These are phyloP conservation scores for Trichaptum fuscoviolaceum DNA, from an alignment of 768 basidiomycete genomes.

Conservation along the genomic window DNA sequence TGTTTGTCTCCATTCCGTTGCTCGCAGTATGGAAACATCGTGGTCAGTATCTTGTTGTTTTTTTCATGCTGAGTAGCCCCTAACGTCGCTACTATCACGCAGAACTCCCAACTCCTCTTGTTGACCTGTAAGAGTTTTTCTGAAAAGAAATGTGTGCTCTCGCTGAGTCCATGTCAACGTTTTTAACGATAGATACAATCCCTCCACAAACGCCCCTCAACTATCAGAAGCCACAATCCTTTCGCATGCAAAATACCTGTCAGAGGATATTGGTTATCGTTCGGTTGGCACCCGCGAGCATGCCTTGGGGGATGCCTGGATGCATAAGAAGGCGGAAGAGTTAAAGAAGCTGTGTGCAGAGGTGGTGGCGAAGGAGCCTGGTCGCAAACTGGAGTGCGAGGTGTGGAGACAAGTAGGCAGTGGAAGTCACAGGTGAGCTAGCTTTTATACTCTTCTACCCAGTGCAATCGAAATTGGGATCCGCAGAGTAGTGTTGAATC, in stretches of 20 bases:
- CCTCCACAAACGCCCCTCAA: conserved; percentile 55
- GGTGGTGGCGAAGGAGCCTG: conserved; percentile 25
- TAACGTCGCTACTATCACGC: background rate
- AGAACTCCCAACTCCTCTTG: conserved; percentile 57
- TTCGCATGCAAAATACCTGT: conserved; percentile 56
- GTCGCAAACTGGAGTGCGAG: conserved; percentile 77
- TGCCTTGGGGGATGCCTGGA: conserved; percentile 78
- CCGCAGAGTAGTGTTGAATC: background rate
- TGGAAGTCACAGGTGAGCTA: conserved; percentile 75
- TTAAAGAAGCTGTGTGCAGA: conserved; percentile 60
- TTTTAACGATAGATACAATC: conserved; percentile 32
- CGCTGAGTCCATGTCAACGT: background rate
- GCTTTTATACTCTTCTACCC: conserved; percentile 1
- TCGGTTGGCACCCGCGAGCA: conserved; percentile 91
- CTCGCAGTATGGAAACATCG: conserved; percentile 44
- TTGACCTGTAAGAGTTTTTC: conserved; percentile 39
- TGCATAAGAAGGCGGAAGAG: conserved; percentile 59
- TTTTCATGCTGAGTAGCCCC: background rate
- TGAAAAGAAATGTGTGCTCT: background rate
- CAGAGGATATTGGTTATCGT: conserved; percentile 85
- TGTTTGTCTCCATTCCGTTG: conserved; percentile 46
- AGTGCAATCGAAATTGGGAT: background rate
- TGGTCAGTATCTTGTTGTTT: conserved; percentile 28
- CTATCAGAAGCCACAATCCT: conserved; percentile 70
- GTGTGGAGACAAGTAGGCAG: conserved; percentile 88